Conservation (phyloP, 345 rosid species). For the Cardiospermum halicacabum region DNA sequence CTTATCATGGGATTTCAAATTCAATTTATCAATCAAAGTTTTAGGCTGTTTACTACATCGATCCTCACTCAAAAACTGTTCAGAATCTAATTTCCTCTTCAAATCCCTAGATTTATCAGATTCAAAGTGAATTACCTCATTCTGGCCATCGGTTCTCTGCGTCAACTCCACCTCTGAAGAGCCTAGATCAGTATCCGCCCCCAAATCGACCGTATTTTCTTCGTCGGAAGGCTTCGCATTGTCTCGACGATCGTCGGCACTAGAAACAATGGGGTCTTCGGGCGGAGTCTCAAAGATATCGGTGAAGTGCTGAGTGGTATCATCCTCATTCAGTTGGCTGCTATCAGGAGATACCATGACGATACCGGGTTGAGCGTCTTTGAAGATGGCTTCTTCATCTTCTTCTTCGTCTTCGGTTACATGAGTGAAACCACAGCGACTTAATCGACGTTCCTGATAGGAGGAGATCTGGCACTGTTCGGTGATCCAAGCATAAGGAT, state of each 20-base stretch:
- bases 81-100: conserved; percentile 10
- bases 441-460: conserved; percentile 21
- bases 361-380: conserved; percentile 25
- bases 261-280: conserved; percentile 7
- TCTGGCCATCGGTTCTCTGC: conserved; percentile 15
- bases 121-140: conserved; percentile 11
- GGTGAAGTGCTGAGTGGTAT: not conserved
- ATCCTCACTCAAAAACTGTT: conserved; percentile 10
- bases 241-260: not conserved
- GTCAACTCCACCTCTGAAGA: conserved; percentile 25
- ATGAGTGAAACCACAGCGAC: conserved; percentile 12
- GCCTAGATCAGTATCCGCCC: conserved; percentile 38
- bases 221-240: too few species aligned
- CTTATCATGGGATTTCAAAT: conserved; percentile 11
- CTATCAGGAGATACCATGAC: conserved; percentile 31
- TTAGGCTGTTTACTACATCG: conserved; percentile 16
- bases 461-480: conserved; percentile 18
- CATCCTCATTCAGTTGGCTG: not conserved
- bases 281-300: conserved; percentile 27
- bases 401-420: conserved; percentile 9
- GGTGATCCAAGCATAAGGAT: conserved; percentile 26
- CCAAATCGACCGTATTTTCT: conserved; percentile 29
- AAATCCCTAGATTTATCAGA: conserved; percentile 16
- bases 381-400: not conserved
- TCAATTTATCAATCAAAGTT: conserved; percentile 10